Base-by-base conservation (phyloP, 2,329 filamentous ascomycete genomes). In the Fusarium sp. region DNA sequence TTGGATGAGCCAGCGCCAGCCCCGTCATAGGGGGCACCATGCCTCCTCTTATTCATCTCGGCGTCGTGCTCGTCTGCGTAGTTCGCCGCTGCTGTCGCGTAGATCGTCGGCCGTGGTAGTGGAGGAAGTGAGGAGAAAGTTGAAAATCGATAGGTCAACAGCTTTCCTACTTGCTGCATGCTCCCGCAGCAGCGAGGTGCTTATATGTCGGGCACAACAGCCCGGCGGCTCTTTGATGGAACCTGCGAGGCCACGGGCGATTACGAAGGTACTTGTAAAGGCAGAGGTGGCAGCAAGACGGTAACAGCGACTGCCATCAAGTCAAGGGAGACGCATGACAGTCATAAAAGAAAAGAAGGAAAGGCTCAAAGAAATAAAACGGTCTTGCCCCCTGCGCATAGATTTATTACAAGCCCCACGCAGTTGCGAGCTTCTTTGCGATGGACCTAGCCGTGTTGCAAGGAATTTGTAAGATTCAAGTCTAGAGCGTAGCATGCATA, bases 11-110 rank as follows among this genome's bases (percentile, higher is more conserved):
- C 57, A 10, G 63, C 27, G 17, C 48, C 63, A 13, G 58, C 38
- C 14, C 62, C 52, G 32, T 54, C 55, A 37, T 47, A 50, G 35
- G 63, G 54, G 27, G 70, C 72, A 31, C 63, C 44, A 32, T 72
- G 71, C 57, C 74, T 77, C 42, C 74, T 77, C 42, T 68, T 74
- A 49, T 70, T 72, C 65, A 73, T 75, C 19, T 55, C 58, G 51
- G 31, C 23, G 46, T 53, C 31, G 41, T 50, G 19, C 41, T 50
- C 41, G 33, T 60, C 44, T 44, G 38, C 19, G 51, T 53, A 27
- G 29, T 45, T 45, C 36, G 33, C 31, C 54, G 46, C 38, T 33
- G 56, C 32, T 33, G 41, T 35, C 45, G 51, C 27, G 49, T 27
- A 27, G 53, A 45, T 58, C 52, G 36, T 33, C 36, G 15, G 29